These are phyloP conservation scores for Dillenia suffruticosa DNA, from an alignment of 164 flowering plant genomes.

Conservation along the genomic window DNA sequence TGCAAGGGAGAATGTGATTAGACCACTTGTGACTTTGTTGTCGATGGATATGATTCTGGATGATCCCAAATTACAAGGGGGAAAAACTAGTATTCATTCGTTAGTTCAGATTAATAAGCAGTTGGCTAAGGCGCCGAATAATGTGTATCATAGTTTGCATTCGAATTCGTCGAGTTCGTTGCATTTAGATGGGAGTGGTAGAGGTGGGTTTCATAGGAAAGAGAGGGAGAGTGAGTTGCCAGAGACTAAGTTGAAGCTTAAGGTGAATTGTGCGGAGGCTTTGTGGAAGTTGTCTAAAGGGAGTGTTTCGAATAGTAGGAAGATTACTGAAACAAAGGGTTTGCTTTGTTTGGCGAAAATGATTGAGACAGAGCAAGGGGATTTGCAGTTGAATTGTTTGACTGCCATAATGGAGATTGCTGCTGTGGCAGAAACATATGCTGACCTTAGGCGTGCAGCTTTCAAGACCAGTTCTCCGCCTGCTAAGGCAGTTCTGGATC, in stretches of 20 bases:
- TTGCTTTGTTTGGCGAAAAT: conserved; percentile 67
- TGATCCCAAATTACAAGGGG: conserved; percentile 22
- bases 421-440: conserved; percentile 53
- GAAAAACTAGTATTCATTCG: conserved; percentile 51
- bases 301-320: conserved; percentile 53
- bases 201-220: conserved; percentile 30
- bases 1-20: conserved; percentile 54
- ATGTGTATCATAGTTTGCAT: conserved; percentile 1
- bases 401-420: conserved; percentile 74
- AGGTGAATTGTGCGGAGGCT: conserved; percentile 59
- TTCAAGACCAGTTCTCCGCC: conserved; percentile 74
- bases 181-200: conserved; percentile 29
- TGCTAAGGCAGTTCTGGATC: conserved; percentile 70
- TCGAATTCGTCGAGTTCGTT: conserved; percentile 14
- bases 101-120: conserved; percentile 57
- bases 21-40: conserved; percentile 54
- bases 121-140: conserved; percentile 6
- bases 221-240: conserved; percentile 57
- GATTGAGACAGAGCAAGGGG: conserved; percentile 61
- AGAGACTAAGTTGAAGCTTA: conserved; percentile 50
- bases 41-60: conserved; percentile 40
- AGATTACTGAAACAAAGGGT: conserved; percentile 73
- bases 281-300: conserved; percentile 60
- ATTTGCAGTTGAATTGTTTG: conserved; percentile 62
- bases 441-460: conserved; percentile 65